phyloP scores from a whole-genome alignment of 225 moss, liverwort and hornwort genomes.

The Takakia lepidozioides region DNA sequence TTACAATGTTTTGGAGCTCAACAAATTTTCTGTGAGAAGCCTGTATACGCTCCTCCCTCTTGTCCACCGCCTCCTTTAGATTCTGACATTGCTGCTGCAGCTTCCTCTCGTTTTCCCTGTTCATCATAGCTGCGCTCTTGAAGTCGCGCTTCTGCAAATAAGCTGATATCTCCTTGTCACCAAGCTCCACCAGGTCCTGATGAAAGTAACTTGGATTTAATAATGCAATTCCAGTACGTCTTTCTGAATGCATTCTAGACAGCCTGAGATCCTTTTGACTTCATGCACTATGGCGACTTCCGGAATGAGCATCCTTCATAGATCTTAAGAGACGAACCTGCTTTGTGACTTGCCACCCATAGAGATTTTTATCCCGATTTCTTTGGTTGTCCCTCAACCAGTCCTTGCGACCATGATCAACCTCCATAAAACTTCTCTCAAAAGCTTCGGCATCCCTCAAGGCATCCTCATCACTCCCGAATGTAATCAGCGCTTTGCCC shows the following conservation, averaged over 20 bases:
- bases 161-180: too few species aligned
- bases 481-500: slow-evolving; percentile 47
- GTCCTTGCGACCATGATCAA: slow-evolving; percentile 43
- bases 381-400: slow-evolving; percentile 24
- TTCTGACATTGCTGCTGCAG: slow-evolving; percentile 36
- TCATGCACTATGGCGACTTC: too few species aligned
- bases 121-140: slow-evolving; percentile 27
- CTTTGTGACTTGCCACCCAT: slow-evolving; percentile 73
- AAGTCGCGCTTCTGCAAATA: slow-evolving; percentile 19
- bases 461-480: slow-evolving; percentile 48
- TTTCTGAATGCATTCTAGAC: too few species aligned
- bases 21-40: slow-evolving; percentile 15
- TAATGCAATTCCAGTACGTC: too few species aligned
- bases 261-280: too few species aligned
- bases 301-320: too few species aligned
- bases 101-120: slow-evolving; percentile 23
- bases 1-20: slow-evolving; percentile 24
- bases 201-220: too few species aligned
- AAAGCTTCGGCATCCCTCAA: slow-evolving; percentile 75
- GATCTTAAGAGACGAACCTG: slow-evolving; percentile 15
- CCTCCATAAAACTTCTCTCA: slow-evolving; percentile 43
- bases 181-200: too few species aligned
- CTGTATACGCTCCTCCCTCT: slow-evolving; percentile 15
- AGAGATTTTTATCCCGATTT: slow-evolving; percentile 26
- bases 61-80: slow-evolving; percentile 24